These are phyloP conservation scores for Cinnamomum micranthum DNA, from an alignment of 164 flowering plant species.

Conservation along the genomic window DNA sequence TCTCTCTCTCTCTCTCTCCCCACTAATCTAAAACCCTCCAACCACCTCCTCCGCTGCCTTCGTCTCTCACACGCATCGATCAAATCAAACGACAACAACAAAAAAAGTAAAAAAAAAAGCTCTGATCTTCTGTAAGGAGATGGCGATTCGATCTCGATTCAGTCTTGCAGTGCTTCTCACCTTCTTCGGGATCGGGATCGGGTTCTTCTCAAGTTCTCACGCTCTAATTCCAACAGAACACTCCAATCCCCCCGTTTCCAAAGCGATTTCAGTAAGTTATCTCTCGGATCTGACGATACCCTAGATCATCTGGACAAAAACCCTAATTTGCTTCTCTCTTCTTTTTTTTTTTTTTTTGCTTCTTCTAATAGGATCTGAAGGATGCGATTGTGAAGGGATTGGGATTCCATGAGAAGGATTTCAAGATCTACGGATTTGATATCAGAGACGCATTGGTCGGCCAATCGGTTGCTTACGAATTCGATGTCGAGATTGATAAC, in stretches of 20 bases:
- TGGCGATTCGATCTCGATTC: constrained; percentile 12
- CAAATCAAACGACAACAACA: neutral
- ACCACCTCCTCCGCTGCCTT: neutral
- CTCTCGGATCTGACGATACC: neutral
- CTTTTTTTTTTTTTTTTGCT: neutral
- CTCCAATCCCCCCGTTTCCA: constrained; percentile 38
- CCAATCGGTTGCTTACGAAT: constrained; percentile 77
- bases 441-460: constrained; percentile 72
- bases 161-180: constrained; percentile 17
- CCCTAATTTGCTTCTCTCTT: neutral
- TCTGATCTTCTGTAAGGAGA: neutral
- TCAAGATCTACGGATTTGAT: constrained; percentile 78
- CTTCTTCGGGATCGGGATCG: constrained; percentile 16
- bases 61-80: no score
- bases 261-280: constrained; percentile 66
- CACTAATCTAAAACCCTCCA: constrained; percentile 10
- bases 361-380: constrained; percentile 61
- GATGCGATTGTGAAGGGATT: constrained; percentile 78
- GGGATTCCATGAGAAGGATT: constrained; percentile 75
- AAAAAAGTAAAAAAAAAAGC: neutral
- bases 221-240: constrained; percentile 32
- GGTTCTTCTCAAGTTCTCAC: constrained; percentile 17
- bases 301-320: neutral
- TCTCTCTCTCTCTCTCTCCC: neutral
- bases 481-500: constrained; percentile 73